Evolutionary conservation across 78 protist genomes (phyloP), one percentile per base, ranked within the genome.

Genomic region (Pelomyxa schiedti): DNA sequence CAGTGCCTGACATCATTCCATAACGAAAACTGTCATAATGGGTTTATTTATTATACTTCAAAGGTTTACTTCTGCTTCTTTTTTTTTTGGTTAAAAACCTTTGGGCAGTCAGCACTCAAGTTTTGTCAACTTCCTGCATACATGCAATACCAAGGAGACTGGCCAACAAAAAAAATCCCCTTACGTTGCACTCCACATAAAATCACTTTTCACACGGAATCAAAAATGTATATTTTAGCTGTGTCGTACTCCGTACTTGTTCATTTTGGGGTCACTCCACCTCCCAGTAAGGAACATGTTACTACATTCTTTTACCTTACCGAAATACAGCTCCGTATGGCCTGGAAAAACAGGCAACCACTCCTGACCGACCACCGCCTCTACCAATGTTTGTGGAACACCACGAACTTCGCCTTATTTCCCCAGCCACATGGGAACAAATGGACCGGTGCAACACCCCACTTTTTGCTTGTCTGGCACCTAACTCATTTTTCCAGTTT

Each of bases 401-500:
- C 30, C 16, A 65, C 69, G 69, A 37, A 16, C 28, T 72, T 22
- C 26, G 16, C 32, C 26, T 72, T 16, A 9, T 65, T 16, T 9
- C 58, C n/a, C 73, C 73, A 16, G 26, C 26, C 58, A 72, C 75
- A 22, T 72, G 69, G 76, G 69, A 9, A 22, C 73, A 72, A 22
- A 72, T 16, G 75, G 16, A n/a, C n/a, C n/a, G n/a, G n/a, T n/a
- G n/a, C n/a, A n/a, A n/a, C n/a, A n/a, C n/a, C n/a, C n/a, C n/a
- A n/a, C n/a, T n/a, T n/a, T n/a, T n/a, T n/a, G n/a, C n/a, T n/a
- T n/a, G n/a, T n/a, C n/a, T n/a, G n/a, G n/a, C n/a, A n/a, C n/a
- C n/a, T n/a, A n/a, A n/a, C n/a, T n/a, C n/a, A n/a, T n/a, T n/a
- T n/a, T n/a, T n/a, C n/a, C n/a, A 64, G 28, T 72, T 9, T 72